These are phyloP conservation scores for Dothiorella sarmentorum DNA, from an alignment of 2,329 filamentous ascomycete species.

Conservation along the genomic window DNA sequence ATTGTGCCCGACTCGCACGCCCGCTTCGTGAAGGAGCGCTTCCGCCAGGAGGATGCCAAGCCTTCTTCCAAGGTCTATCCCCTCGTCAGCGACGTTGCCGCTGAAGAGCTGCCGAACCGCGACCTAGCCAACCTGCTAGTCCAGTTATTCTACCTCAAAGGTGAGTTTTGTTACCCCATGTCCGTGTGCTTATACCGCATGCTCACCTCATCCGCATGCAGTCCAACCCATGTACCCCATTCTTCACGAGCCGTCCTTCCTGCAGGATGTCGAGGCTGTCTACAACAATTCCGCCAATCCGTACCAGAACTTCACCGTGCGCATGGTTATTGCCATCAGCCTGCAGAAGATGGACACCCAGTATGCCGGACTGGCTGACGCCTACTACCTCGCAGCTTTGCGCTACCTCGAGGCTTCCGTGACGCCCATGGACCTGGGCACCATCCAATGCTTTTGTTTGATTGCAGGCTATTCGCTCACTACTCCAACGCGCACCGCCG, in stretches of 20 bases:
- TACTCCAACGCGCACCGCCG: slow-evolving; percentile 85
- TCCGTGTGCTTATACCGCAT: not conserved
- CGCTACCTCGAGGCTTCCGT: slow-evolving; percentile 78
- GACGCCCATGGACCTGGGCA: slow-evolving; percentile 82
- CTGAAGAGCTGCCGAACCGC: slow-evolving; percentile 69
- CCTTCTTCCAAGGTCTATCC: slow-evolving; percentile 80
- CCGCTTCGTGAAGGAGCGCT: slow-evolving; percentile 65
- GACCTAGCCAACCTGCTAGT: slow-evolving; percentile 74
- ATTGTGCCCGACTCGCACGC: slow-evolving; percentile 74
- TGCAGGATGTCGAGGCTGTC: slow-evolving; percentile 73
- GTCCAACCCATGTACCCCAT: slow-evolving; percentile 86
- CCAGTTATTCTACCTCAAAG: slow-evolving; percentile 81
- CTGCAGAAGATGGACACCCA: slow-evolving; percentile 86
- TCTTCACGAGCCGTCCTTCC: slow-evolving; percentile 78
- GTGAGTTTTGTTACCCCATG: slow-evolving; percentile 43
- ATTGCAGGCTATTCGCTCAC: slow-evolving; percentile 89
- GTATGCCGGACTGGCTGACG: slow-evolving; percentile 91
- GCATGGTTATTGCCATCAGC: slow-evolving; percentile 91
- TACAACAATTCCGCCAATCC: slow-evolving; percentile 72
- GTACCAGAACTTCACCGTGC: slow-evolving; percentile 82
- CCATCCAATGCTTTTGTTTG: slow-evolving; percentile 82
- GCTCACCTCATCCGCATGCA: slow-evolving; percentile 34
- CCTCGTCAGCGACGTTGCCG: slow-evolving; percentile 80
- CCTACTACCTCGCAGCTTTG: slow-evolving; percentile 89
- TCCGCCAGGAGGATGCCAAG: slow-evolving; percentile 62